These are phyloP conservation scores for Russula sp. DNA, from an alignment of 768 basidiomycete species.

Conservation along the genomic window DNA sequence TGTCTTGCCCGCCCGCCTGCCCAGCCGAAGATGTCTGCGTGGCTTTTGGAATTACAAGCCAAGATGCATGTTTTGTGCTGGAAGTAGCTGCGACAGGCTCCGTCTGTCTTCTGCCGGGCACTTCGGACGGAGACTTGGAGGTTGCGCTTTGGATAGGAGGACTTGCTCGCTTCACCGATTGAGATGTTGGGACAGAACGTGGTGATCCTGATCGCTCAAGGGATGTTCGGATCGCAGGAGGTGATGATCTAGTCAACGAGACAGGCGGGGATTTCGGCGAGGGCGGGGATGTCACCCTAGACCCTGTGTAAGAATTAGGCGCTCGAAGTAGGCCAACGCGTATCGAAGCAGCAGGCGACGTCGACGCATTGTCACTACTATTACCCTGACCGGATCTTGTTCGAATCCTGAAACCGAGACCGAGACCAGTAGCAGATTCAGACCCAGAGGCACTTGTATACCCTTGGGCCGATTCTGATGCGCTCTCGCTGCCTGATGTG, in stretches of 20 bases:
- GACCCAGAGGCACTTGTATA: conserved; percentile 18
- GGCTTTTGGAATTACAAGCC: conserved; percentile 15
- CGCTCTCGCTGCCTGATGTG: conserved; percentile 17
- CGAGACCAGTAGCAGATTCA: conserved; percentile 16
- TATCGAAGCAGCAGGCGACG: conserved; percentile 7
- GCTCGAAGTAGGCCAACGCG: conserved; percentile 17
- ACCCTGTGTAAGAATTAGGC: conserved; percentile 4
- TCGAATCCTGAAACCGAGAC: conserved; percentile 18
- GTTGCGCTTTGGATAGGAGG: conserved; percentile 4
- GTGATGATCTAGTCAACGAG: background rate
- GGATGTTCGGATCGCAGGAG: conserved; percentile 2
- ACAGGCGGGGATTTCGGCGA: background rate
- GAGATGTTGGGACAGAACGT: background rate
- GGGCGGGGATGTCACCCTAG: conserved; percentile 1
- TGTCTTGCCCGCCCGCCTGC: background rate
- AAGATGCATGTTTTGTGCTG: conserved; percentile 15
- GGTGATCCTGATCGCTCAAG: background rate
- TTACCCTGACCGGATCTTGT: conserved; percentile 2
- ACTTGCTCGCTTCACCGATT: conserved; percentile 5
- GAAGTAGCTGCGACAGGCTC: background rate
- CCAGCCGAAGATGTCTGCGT: background rate
- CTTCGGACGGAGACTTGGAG: background rate
- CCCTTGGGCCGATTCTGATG: conserved; percentile 13
- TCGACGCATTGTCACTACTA: background rate
- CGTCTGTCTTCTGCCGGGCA: background rate